Evolutionary conservation across 257 asterid species (phyloP).

Genomic region (Penstemon newberryi): DNA sequence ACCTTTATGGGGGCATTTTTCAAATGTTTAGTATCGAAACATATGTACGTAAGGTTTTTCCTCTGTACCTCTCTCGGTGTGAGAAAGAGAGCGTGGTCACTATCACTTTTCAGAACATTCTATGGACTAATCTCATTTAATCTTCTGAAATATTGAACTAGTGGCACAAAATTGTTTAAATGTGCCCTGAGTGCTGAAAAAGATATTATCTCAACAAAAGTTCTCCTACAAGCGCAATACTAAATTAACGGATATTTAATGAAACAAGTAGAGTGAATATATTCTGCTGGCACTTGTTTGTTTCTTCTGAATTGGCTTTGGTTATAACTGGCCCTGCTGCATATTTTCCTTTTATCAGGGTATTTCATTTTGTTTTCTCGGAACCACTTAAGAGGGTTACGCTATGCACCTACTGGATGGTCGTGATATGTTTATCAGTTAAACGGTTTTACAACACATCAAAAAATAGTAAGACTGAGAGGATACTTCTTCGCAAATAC

Average conservation of each 20-base stretch:
- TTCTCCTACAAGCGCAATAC: not conserved
- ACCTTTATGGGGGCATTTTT: too few relatives aligned
- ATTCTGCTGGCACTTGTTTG: not conserved
- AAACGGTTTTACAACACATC: slow-evolving; percentile 73
- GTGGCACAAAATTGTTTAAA: too few relatives aligned
- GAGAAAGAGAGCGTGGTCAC: too few relatives aligned
- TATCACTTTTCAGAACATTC: too few relatives aligned
- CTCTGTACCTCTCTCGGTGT: too few relatives aligned
- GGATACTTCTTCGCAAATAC: slow-evolving; percentile 97
- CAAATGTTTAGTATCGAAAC: too few relatives aligned
- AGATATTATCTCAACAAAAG: not conserved
- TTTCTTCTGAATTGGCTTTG: slow-evolving; percentile 20
- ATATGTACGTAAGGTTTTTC: too few relatives aligned
- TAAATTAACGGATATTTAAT: not conserved
- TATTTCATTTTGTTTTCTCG: slow-evolving; percentile 67
- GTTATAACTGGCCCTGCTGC: slow-evolving; percentile 15
- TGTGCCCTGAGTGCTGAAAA: not conserved
- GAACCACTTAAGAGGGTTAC: slow-evolving; percentile 77
- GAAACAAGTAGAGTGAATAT: not conserved
- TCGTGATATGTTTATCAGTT: slow-evolving; percentile 68
- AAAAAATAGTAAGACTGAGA: slow-evolving; percentile 73
- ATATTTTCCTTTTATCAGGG: slow-evolving; percentile 51
- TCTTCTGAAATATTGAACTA: too few relatives aligned
- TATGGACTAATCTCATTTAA: too few relatives aligned
- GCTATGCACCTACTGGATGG: slow-evolving; percentile 78